These are phyloP conservation scores for Botryotinia globosa DNA, from an alignment of 2,329 filamentous ascomycete genomes.

Conservation along the genomic window DNA sequence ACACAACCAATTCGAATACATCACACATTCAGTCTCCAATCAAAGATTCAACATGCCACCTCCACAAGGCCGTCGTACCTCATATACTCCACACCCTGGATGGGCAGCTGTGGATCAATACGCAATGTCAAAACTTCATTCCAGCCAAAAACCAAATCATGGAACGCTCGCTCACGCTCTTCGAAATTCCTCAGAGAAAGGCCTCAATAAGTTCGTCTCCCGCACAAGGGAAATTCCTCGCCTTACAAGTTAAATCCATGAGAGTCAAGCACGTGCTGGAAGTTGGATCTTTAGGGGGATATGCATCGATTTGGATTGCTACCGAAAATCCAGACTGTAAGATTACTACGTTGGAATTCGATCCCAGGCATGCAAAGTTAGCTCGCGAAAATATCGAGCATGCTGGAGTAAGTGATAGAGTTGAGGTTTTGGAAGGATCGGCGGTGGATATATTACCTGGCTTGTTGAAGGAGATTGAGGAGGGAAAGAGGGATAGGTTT, in stretches of 20 bases:
- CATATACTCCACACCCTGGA: not conserved
- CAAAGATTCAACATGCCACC: not conserved
- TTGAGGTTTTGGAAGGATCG: constrained; percentile 1
- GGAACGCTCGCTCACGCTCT: constrained; percentile 30
- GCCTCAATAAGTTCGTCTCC: constrained; percentile 42
- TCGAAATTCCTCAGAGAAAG: constrained; percentile 37
- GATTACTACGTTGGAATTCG: not conserved
- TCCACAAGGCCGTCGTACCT: not conserved
- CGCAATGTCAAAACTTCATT: constrained; percentile 25
- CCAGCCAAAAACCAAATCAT: constrained; percentile 30
- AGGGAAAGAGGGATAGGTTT: not conserved
- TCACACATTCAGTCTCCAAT: not conserved
- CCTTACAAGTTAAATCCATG: constrained; percentile 41
- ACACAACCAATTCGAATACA: accelerated
- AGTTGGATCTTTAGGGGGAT: constrained; percentile 54
- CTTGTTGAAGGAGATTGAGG: constrained; percentile 1
- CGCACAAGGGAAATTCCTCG: constrained; percentile 42
- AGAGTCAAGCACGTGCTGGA: constrained; percentile 47
- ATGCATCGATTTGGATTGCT: constrained; percentile 44
- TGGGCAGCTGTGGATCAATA: constrained; percentile 7
- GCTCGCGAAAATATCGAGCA: not conserved
- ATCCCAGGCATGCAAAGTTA: not conserved
- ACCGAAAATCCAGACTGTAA: constrained; percentile 5
- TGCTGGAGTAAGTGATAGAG: not conserved
- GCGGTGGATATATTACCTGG: constrained; percentile 2